Evolutionary conservation across 768 basidiomycete genomes (phyloP).

Genomic region (Hemileccinum impolitum): DNA sequence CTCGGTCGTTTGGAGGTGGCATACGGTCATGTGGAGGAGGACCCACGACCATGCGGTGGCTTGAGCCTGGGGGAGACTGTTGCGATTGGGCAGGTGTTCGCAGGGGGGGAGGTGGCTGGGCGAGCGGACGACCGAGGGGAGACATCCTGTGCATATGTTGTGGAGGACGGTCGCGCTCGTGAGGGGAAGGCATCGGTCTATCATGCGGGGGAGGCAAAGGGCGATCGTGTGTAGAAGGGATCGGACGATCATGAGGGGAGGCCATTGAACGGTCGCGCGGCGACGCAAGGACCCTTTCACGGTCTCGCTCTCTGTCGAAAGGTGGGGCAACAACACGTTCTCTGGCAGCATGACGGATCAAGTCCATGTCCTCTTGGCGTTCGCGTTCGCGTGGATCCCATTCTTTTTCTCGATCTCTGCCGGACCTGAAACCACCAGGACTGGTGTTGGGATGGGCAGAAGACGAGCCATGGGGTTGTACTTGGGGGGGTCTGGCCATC

Average conservation of each 20-base stretch:
- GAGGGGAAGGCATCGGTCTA: constrained; percentile 22
- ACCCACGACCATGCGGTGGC: constrained; percentile 18
- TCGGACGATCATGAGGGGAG: constrained; percentile 26
- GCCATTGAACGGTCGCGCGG: constrained; percentile 23
- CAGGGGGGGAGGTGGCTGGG: constrained; percentile 13
- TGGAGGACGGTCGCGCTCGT: constrained; percentile 22
- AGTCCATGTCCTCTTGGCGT: constrained; percentile 28
- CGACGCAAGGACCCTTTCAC: constrained; percentile 22
- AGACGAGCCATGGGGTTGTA: constrained; percentile 15
- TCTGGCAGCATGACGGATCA: constrained; percentile 23
- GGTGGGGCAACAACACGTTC: constrained; percentile 20
- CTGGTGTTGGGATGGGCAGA: constrained; percentile 23
- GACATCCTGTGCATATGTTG: constrained; percentile 25
- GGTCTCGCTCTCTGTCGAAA: constrained; percentile 28
- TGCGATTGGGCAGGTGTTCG: constrained; percentile 15
- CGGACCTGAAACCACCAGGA: constrained; percentile 20
- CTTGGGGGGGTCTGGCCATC: constrained; percentile 19
- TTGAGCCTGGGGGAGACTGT: constrained; percentile 25
- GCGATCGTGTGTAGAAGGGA: constrained; percentile 17
- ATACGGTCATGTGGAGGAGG: constrained; percentile 25
- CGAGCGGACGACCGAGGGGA: constrained; percentile 20
- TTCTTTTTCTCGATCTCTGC: constrained; percentile 27
- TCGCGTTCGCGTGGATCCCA: constrained; percentile 28
- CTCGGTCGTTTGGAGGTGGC: constrained; percentile 22
- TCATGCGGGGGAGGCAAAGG: constrained; percentile 21